Conservation (phyloP, 345 rosid species). For the Melaleuca alternifolia region DNA sequence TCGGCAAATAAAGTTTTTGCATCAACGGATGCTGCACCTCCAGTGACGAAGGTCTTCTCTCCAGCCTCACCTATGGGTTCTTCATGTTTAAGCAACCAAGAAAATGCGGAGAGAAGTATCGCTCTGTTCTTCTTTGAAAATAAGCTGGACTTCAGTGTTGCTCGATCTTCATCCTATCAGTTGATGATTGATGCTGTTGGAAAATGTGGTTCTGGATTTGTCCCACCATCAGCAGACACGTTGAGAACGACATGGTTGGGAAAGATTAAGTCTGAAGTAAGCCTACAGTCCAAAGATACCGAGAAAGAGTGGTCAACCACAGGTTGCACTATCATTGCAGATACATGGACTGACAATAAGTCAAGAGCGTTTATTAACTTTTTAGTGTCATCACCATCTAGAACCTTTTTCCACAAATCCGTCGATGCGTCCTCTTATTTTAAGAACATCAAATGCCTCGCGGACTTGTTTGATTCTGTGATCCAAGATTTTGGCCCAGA, state of each 20-base stretch:
- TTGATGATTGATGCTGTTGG: constrained; percentile 63
- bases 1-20: constrained; percentile 18
- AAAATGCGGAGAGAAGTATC: constrained; percentile 61
- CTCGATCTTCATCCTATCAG: constrained; percentile 65
- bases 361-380: constrained; percentile 76
- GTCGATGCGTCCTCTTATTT: constrained; percentile 75
- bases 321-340: constrained; percentile 72
- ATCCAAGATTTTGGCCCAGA: constrained; percentile 74
- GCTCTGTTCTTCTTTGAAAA: constrained; percentile 81
- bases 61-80: constrained; percentile 11
- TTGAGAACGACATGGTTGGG: constrained; percentile 57
- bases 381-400: constrained; percentile 73
- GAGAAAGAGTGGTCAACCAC: constrained; percentile 83
- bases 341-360: constrained; percentile 81
- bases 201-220: constrained; percentile 45
- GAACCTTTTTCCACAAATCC: constrained; percentile 70
- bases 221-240: constrained; percentile 43
- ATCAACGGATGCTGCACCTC: constrained; percentile 23
- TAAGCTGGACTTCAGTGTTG: constrained; percentile 54
- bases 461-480: constrained; percentile 68
- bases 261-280: constrained; percentile 51
- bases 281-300: constrained; percentile 35
- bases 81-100: constrained; percentile 29
- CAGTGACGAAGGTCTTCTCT: constrained; percentile 42
- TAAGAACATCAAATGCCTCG: constrained; percentile 60